Base-by-base conservation (phyloP, 805 yeast genomes). In the Ogataea salicorniae region DNA sequence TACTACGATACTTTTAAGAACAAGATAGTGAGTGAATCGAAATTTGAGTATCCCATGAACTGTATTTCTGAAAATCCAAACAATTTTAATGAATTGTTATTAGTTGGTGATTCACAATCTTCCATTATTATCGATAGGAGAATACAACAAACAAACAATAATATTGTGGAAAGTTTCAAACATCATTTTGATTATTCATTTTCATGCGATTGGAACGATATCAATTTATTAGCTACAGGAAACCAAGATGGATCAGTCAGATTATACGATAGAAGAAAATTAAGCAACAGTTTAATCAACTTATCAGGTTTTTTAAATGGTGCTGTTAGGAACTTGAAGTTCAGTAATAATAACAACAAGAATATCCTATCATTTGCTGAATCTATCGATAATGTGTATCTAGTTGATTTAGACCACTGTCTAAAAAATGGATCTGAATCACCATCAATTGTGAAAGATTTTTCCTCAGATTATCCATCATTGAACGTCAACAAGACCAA, bases 131-230 rank as follows among this genome's bases (percentile, higher is more conserved):
- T 75, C 4, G 87, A 81, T 58, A 60, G 67, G 14, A 55, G 82
- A 44, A 26, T 26, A 9, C 31, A 26, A 9, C 31, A 26, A 26
- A 26, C 31, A 14, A 29, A 37, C 5, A 36, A 39, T 1, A 16
- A 15, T 4, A 45, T 50, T 15, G 48, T 46, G 6, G 36, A 40
- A 11, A 34, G 17, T 2, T 48, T 73, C 34, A 47, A 48, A 22
- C 83, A 81, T 7, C 86, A 81, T 58, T 61, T 62, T 42, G 86
- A 81, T 57, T 80, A 59, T 57, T 75, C 81, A 4, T 81, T 81
- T 52, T 69, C 81, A 37, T 80, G 84, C 57, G 84, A 80, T 54
- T 81, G 86, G 85, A 57, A 60, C 39, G 77, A 72, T 14, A 62
- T 72, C 41, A 54, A 67, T 5, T 20, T 49, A 22, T 51, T 81